phyloP scores from a whole-genome alignment of 2,329 filamentous ascomycete genomes.

The Ascochyta pisi region DNA sequence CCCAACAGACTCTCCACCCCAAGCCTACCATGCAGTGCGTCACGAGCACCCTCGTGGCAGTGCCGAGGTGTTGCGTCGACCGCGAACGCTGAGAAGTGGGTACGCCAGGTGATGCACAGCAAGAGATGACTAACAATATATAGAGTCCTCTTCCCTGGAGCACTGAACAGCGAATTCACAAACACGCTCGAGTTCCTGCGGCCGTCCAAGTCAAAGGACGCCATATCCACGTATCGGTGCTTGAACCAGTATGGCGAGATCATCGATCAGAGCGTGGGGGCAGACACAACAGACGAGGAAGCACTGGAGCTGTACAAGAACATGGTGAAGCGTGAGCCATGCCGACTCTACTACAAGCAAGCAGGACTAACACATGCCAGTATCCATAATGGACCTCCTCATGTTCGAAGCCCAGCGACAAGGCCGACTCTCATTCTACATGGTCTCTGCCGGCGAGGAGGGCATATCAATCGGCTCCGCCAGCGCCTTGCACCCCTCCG shows the following conservation, averaged over 20 bases:
- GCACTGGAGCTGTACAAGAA: slow-evolving; percentile 67
- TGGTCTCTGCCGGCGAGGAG: slow-evolving; percentile 94
- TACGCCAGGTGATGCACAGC: not conserved
- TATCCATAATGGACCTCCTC: slow-evolving; percentile 90
- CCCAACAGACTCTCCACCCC: slow-evolving; percentile 22
- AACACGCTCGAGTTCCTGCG: slow-evolving; percentile 77
- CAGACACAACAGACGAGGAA: slow-evolving; percentile 69
- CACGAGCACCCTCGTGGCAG: slow-evolving; percentile 32
- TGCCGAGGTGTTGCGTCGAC: slow-evolving; percentile 64
- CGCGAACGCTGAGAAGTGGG: slow-evolving; percentile 66
- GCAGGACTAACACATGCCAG: slow-evolving; percentile 38
- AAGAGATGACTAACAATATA: not conserved
- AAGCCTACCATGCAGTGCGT: slow-evolving; percentile 21
- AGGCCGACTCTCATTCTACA: slow-evolving; percentile 94
- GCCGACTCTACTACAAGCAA: not conserved
- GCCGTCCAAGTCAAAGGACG: slow-evolving; percentile 69
- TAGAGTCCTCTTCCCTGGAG: slow-evolving; percentile 83
- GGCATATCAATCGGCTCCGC: slow-evolving; percentile 90
- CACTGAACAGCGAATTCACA: slow-evolving; percentile 92
- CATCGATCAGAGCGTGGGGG: slow-evolving; percentile 74
- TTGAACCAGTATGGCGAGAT: slow-evolving; percentile 88
- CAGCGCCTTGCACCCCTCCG: slow-evolving; percentile 79
- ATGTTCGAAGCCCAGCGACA: slow-evolving; percentile 99
- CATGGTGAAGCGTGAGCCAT: slow-evolving; percentile 63
- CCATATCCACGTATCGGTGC: slow-evolving; percentile 89